Percentiles rank a stretch among this genome's conserved stretches.
Conservation (phyloP, 208 protist species). For the Wallacemonas rigidus region DNA sequence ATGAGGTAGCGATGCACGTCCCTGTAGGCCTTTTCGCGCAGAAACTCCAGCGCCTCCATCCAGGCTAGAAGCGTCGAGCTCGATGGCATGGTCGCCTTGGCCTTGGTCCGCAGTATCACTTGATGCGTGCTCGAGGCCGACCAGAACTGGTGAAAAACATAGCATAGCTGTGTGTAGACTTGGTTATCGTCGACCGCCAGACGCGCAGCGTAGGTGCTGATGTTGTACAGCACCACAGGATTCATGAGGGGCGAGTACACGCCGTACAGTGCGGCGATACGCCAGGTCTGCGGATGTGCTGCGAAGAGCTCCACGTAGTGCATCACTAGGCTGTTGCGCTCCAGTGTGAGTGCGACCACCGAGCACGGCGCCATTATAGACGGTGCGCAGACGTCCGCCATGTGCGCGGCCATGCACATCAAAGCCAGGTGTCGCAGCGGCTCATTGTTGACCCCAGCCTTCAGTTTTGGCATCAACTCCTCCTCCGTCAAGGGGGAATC, state of each 20-base stretch:
- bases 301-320: conserved; percentile 58
- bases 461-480: conserved; percentile 3
- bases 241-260: conserved; percentile 77
- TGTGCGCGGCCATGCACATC: conserved; percentile 72
- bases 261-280: conserved; percentile 55
- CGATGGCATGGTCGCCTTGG: conserved; percentile 37
- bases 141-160: conserved; percentile 56
- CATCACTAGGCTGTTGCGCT: conserved; percentile 55
- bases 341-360: conserved; percentile 53
- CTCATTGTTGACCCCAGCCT: not conserved
- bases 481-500: conserved; percentile 6
- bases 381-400: conserved; percentile 75
- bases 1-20: conserved; percentile 55
- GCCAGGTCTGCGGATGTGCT: conserved; percentile 52
- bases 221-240: conserved; percentile 42
- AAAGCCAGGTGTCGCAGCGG: conserved; percentile 48
- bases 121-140: conserved; percentile 50
- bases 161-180: conserved; percentile 39
- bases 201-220: conserved; percentile 33
- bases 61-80: conserved; percentile 58
- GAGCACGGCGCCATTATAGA: conserved; percentile 28
- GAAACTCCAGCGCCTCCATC: conserved; percentile 57
- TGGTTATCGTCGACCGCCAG: conserved; percentile 38
- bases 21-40: conserved; percentile 37
- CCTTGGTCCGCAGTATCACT: conserved; percentile 32